Base-by-base conservation (phyloP, 192 early-diverging fungal species). In the Pilobolus umbonatus region DNA sequence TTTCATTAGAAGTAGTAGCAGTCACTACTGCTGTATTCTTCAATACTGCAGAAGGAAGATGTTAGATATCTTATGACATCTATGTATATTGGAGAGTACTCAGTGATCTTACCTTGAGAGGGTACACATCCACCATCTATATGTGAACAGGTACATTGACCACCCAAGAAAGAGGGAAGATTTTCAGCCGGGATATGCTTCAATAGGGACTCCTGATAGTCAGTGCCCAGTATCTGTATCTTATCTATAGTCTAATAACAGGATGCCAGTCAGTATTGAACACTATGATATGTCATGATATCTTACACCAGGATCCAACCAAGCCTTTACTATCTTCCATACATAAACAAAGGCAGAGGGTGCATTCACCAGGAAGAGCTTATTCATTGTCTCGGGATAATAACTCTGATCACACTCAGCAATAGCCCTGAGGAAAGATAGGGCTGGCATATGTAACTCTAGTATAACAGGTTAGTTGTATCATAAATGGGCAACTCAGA, bases 301-400 rank as follows among this genome's bases (percentile, higher is more conserved):
- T 43, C 64, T 52, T 57, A 84, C 82, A 22, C 88, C 84, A 42
- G 88, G 88, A 54, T 91, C 89, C 46, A 91, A 72, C 82, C 86
- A 90, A 50, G 72, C 80, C 59, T 84, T 88, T 47, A 88, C 81
- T 46, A 90, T 73, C 22, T 81, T 85, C 84, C 88, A 91, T n/a
- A 84, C 83, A 25, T 79, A 82, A 38, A 87, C 79, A 79, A 98
- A 98, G 42, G 94, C 82, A 55, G 77, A 83, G 4, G 96, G 96
- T 49, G 91, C 87, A 71, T 98, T 98, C 66, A 98, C 90, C 32
- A 98, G 82, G 58, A 86, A 96, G 53, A 96, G 89, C 61, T 87
- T 90, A 62, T 89, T 86, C 55, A 96, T 78, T 69, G 87, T 90
- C 70, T 96, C 96, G 12, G 96, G 96, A 61, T 98, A 98, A 64